Percentiles rank a stretch among this genome's conserved stretches.
phyloP scores from a whole-genome alignment of 2,329 filamentous ascomycete species.

The Fusarium nurragi region DNA sequence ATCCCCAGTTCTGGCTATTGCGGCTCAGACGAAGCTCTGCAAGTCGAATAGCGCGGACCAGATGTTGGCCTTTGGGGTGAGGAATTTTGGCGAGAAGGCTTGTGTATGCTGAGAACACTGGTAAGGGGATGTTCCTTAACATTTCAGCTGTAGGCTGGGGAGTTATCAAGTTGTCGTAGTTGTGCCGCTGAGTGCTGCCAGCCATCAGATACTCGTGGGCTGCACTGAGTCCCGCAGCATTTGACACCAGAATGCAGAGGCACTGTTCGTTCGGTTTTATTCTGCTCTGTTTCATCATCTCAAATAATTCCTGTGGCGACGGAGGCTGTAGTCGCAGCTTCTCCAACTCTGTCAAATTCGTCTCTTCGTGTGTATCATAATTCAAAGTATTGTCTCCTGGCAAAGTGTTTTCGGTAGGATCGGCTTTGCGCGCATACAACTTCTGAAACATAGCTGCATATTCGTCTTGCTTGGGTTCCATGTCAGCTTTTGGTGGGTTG shows the following conservation, averaged over 20 bases:
- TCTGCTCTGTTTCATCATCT: constrained; percentile 62
- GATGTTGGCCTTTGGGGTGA: constrained; percentile 34
- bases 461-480: constrained; percentile 54
- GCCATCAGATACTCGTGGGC: constrained; percentile 62
- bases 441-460: constrained; percentile 71
- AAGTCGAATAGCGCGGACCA: constrained; percentile 48
- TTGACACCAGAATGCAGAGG: constrained; percentile 64
- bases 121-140: constrained; percentile 43
- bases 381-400: constrained; percentile 71
- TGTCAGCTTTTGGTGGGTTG: constrained; percentile 47
- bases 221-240: constrained; percentile 58
- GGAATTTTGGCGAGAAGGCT: constrained; percentile 42
- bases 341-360: constrained; percentile 71
- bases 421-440: constrained; percentile 52
- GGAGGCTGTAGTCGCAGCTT: constrained; percentile 70
- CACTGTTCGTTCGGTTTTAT: constrained; percentile 60
- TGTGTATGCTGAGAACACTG: constrained; percentile 62
- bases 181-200: constrained; percentile 43
- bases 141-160: constrained; percentile 37
- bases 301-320: constrained; percentile 65
- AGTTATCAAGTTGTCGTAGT: constrained; percentile 30
- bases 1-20: constrained; percentile 42
- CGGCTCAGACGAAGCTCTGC: constrained; percentile 41
- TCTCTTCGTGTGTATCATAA: constrained; percentile 47
- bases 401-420: constrained; percentile 46